Evolutionary conservation across 495 filamentous ascomycete species (phyloP).

Genomic region (Aspergillus nanangensis): DNA sequence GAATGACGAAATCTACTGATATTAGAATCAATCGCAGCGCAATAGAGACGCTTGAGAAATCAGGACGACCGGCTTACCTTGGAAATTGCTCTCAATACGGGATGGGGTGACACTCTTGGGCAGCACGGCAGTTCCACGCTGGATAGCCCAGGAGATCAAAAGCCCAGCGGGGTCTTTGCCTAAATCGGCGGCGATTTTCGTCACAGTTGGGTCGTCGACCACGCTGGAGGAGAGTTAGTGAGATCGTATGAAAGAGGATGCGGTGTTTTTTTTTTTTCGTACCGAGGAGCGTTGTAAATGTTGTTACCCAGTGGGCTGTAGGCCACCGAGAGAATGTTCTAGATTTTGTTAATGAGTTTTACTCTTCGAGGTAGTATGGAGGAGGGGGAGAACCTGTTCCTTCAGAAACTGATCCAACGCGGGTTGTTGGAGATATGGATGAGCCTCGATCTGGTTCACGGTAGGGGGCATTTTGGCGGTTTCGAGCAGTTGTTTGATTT

Average conservation of each 20-base stretch:
- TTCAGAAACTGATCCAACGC: constrained; percentile 43
- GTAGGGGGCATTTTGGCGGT: constrained; percentile 60
- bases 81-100: constrained; percentile 55
- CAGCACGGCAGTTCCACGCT: constrained; percentile 60
- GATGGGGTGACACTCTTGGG: constrained; percentile 57
- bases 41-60: neutral
- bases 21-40: constrained; percentile 1
- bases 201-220: constrained; percentile 57
- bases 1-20: constrained; percentile 39
- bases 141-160: constrained; percentile 75
- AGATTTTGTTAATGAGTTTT: constrained; percentile 1
- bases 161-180: constrained; percentile 67
- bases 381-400: constrained; percentile 15
- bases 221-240: constrained; percentile 20
- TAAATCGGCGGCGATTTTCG: constrained; percentile 60
- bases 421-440: constrained; percentile 75
- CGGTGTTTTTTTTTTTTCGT: neutral
- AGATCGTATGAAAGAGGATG: neutral
- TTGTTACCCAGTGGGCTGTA: constrained; percentile 55
- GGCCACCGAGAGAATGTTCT: constrained; percentile 46
- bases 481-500: constrained; percentile 61
- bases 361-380: neutral
- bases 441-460: constrained; percentile 83
- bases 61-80: constrained; percentile 19
- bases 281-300: constrained; percentile 39